Base-by-base conservation (phyloP, 2,329 filamentous ascomycete species). In the Neofusicoccum umdonicola region DNA sequence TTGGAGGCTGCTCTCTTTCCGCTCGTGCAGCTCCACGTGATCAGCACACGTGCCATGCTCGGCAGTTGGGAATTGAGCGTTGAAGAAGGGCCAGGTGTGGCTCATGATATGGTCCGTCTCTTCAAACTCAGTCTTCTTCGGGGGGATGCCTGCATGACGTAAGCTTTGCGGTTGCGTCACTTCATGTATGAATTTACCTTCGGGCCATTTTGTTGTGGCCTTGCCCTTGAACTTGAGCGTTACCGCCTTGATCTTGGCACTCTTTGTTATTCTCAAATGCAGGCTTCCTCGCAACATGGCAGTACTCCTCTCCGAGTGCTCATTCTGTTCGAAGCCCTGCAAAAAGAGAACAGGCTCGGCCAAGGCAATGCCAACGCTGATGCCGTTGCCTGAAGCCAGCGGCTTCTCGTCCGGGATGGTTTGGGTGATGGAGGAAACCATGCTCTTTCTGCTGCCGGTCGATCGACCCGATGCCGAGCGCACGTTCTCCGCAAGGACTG, bases 141-240 rank as follows among this genome's bases (percentile, higher is more conserved):
- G 93, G 3, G 95, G 94, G 35, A 98, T 95, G 58, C 93, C 87
- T 88, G 56, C 8, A 57, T 9, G n/a, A 11, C 15, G 50, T 63
- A 45, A 57, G 63, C 60, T 62, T 51, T 34, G 9, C 35, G n/a
- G 12, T 45, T 19, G 17, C 8, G 66, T 71, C 48, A 70, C 66
- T 52, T 34, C 34, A 27, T 22, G 48, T 54, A 31, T 12, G 27
- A 54, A 22, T 8, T 64, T 73, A 85, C 87, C 92, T 80, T 98
- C 95, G 15, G 95, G 94, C 95, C 95, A 99, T 73, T 97, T 93
- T 1, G 95, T 98, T 68, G 90, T 87, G 3, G 93, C 92, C 73
- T 88, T 90, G 35, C 94, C 95, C 45, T 89, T 86, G 70, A 99
- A 91, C 71, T 91, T 94, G 61, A 99, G 82, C 5, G 90, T 93